A percentile compares a stretch with the other conserved stretches of the same genome.
phyloP scores from a whole-genome alignment of 345 rosid genomes.

The Laguncularia racemosa region DNA sequence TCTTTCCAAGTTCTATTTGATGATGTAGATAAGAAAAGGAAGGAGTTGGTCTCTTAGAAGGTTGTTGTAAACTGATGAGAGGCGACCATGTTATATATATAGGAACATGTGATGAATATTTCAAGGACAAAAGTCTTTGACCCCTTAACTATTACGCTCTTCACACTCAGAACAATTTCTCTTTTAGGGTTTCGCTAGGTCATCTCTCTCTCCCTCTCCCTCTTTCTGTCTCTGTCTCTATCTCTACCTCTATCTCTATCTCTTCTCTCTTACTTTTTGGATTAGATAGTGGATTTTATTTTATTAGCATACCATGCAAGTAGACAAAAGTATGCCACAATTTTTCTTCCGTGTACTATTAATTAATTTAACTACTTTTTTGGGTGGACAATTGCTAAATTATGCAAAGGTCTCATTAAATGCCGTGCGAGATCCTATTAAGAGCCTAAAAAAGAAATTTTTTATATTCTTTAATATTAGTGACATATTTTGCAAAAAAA shows the following conservation, averaged over 20 bases:
- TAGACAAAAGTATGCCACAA: conserved; percentile 2
- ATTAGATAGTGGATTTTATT: conserved; percentile 37
- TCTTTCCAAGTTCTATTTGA: conserved; percentile 12
- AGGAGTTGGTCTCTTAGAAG: too few species aligned
- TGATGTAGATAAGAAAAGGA: conserved; percentile 1
- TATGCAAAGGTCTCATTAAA: neutral
- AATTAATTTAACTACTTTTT: neutral
- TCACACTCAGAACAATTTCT: neutral
- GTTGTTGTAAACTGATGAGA: neutral
- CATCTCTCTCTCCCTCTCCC: too few species aligned
- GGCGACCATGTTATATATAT: conserved; percentile 37
- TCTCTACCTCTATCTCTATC: conserved; percentile 7
- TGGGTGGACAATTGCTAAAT: neutral
- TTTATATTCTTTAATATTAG: too few species aligned
- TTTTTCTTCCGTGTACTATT: conserved; percentile 1
- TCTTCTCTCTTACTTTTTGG: conserved; percentile 48
- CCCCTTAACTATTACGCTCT: neutral
- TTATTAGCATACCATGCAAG: conserved; percentile 7
- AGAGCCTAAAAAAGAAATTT: too few species aligned
- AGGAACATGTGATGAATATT: conserved; percentile 11
- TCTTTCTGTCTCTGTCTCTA: too few species aligned
- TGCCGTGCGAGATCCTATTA: too few species aligned
- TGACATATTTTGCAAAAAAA: too few species aligned
- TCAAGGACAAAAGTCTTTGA: conserved; percentile 27
- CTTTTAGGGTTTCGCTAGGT: conserved; percentile 40